Base-by-base conservation (phyloP, 2,329 filamentous ascomycete species). In the Fusarium sp. region DNA sequence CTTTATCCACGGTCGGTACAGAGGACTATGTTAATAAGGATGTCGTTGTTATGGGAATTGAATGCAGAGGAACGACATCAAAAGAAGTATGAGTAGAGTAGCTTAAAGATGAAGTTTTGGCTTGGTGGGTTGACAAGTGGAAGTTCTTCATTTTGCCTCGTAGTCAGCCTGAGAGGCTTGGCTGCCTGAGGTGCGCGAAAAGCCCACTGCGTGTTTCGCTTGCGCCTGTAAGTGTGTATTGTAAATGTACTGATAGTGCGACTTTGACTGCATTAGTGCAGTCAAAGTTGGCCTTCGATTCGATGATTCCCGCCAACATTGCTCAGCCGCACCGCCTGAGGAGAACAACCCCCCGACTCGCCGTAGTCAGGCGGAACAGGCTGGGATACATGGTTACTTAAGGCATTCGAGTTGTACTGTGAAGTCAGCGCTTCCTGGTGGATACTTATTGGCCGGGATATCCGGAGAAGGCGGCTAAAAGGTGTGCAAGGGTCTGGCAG, bases 61-160 rank as follows among this genome's bases (percentile, higher is more conserved):
- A 2, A 14, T 6, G 12, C 5, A n/a, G 20, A 1, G 0, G 2
- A 41, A n/a, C 0, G 1, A n/a, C 7, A 22, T 14, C 1, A 1
- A 41, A 14, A 22, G 12, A 13, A 41, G 38, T 14, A 14, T 41
- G 7, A 15, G 14, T 15, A 42, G 13, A 41, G 39, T 15, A n/a
- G 22, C 39, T 42, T n/a, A 1, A 11, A 42, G 22, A 2, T 17
- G 22, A 42, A 17, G 8, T 7, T 17, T 1, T 42, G 41, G 9
- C 14, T 42, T n/a, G 41, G 14, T n/a, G 14, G 41, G 41, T 9
- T 42, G 13, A 9, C 14, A 11, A 12, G 33, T 9, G 15, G 38
- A 39, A 7, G 38, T 22, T 22, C 38, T 22, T 39, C 12, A 39
- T 39, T 13, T 22, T 39, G 12, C 38, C 38, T 22, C 8, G 38